Evolutionary conservation across 1,284 basidiomycete species (phyloP).

Genomic region (Fomes fomentarius): DNA sequence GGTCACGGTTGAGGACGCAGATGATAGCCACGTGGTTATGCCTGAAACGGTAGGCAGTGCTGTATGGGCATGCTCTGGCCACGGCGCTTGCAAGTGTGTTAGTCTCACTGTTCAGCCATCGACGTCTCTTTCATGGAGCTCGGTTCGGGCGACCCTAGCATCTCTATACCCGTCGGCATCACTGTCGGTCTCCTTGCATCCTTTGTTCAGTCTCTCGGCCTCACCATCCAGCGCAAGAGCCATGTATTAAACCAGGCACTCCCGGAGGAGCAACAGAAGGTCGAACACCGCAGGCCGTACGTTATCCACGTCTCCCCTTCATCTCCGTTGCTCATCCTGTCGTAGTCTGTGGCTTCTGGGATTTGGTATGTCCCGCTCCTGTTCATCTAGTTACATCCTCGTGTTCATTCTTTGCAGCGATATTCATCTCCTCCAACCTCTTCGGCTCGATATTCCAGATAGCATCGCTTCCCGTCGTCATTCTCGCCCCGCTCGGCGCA

Average conservation of each 20-base stretch:
- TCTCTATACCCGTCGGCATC: conserved; percentile 62
- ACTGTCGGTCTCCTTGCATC: conserved; percentile 84
- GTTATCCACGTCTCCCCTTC: conserved; percentile 34
- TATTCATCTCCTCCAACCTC: conserved; percentile 89
- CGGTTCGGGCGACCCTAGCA: conserved; percentile 28
- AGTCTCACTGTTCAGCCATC: conserved; percentile 3
- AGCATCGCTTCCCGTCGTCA: conserved; percentile 90
- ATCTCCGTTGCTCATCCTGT: conserved; percentile 13
- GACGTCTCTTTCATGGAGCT: conserved; percentile 26
- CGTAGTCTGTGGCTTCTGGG: conserved; percentile 82
- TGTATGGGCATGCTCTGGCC: conserved; percentile 5
- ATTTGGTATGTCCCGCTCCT: conserved; percentile 51
- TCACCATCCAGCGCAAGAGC: conserved; percentile 95
- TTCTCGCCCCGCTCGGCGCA: conserved; percentile 91
- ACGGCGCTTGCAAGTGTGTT: conserved; percentile 10
- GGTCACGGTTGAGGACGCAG: too few species aligned
- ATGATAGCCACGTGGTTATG: conserved; percentile 16
- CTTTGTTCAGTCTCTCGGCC: conserved; percentile 88
- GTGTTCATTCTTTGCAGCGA: conserved; percentile 41
- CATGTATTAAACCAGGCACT: conserved; percentile 86
- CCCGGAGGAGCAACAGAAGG: conserved; percentile 63
- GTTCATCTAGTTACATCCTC: conserved; percentile 7
- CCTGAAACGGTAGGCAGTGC: conserved; percentile 1
- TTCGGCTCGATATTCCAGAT: conserved; percentile 95
- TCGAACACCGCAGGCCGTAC: conserved; percentile 81